Percentiles rank a stretch among this genome's conserved stretches.
These are phyloP conservation scores for Fusarium nisikadoi DNA, from an alignment of 2,329 filamentous ascomycete species.

Conservation along the genomic window DNA sequence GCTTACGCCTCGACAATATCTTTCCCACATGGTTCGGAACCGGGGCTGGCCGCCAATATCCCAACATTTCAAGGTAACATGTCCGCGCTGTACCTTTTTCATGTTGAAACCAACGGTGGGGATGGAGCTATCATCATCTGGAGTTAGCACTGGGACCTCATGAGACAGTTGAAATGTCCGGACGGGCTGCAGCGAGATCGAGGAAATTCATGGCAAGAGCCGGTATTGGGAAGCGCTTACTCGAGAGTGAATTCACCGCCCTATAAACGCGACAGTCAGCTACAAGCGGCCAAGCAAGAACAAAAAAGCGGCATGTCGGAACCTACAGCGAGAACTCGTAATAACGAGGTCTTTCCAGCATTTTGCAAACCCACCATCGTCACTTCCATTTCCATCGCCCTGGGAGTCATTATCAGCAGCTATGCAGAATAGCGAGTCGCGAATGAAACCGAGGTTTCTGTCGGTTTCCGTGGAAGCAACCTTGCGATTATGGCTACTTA, in stretches of 20 bases:
- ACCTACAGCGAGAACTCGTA: conserved; percentile 94
- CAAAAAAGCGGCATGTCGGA: conserved; percentile 1
- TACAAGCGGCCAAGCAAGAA: conserved; percentile 30
- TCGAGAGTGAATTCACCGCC: conserved; percentile 98
- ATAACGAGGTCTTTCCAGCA: conserved; percentile 94
- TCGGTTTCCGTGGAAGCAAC: conserved; percentile 16
- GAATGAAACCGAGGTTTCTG: conserved; percentile 7
- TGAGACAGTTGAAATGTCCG: not conserved
- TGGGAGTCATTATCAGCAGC: conserved; percentile 52
- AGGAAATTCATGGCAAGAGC: conserved; percentile 21
- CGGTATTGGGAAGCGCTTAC: conserved; percentile 67
- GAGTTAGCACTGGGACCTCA: conserved; percentile 50
- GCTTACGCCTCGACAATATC: conserved; percentile 97
- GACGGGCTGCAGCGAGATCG: conserved; percentile 4
- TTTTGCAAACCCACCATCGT: conserved; percentile 99
- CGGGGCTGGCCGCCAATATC: conserved; percentile 96
- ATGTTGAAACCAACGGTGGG: conserved; percentile 99
- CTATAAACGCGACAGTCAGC: conserved; percentile 58
- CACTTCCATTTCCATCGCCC: conserved; percentile 99
- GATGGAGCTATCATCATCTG: conserved; percentile 78
- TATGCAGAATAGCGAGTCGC: conserved; percentile 13
- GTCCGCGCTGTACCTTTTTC: conserved; percentile 96
- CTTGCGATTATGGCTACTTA: conserved; percentile 58
- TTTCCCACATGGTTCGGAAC: conserved; percentile 99
- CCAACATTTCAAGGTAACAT: conserved; percentile 99